A percentile compares a stretch with the other conserved stretches of the same genome.
phyloP scores from a whole-genome alignment of 768 basidiomycete species.

The Mycena chlorophos region DNA sequence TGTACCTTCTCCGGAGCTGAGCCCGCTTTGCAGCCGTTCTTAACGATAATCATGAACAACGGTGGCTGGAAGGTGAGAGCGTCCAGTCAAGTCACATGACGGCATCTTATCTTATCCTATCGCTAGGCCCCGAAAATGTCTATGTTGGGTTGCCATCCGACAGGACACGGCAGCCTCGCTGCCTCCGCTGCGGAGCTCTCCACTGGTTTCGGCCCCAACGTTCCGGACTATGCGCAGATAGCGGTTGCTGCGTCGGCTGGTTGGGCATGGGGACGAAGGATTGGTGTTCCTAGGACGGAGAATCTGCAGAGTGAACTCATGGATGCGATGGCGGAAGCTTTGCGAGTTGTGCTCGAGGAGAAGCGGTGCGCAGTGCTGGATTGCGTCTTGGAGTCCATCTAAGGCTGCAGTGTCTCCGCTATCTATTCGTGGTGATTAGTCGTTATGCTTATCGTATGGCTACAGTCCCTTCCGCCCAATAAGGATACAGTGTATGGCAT shows the following conservation, averaged over 20 bases:
- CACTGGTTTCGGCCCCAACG: slow-evolving; percentile 63
- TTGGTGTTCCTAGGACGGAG: slow-evolving; percentile 30
- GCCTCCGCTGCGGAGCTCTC: slow-evolving; percentile 50
- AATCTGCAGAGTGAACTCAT: slow-evolving; percentile 30
- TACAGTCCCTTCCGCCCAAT: no score
- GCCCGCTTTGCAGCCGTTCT: slow-evolving; percentile 51
- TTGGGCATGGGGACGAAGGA: slow-evolving; percentile 58
- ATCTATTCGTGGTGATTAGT: no score
- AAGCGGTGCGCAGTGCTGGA: slow-evolving; percentile 66
- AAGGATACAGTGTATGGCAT: neutral
- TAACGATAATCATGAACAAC: slow-evolving; percentile 72
- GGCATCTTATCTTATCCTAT: slow-evolving; percentile 3
- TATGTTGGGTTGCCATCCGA: slow-evolving; percentile 65
- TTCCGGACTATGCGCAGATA: slow-evolving; percentile 61
- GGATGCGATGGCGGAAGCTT: slow-evolving; percentile 46
- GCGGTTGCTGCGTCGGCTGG: slow-evolving; percentile 69
- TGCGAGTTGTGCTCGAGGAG: slow-evolving; percentile 57
- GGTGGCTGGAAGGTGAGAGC: slow-evolving; percentile 61
- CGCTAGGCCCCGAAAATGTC: slow-evolving; percentile 59
- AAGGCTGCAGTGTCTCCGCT: slow-evolving; percentile 4
- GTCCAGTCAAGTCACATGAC: neutral
- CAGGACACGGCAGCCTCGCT: slow-evolving; percentile 49
- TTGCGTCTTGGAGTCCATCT: slow-evolving; percentile 50
- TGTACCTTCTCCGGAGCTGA: neutral
- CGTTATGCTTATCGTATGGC: no score